A percentile compares a stretch with the other conserved stretches of the same genome.
Conservation (phyloP, 2,329 filamentous ascomycete genomes). For the Chrysoporthe deuterocubensis region DNA sequence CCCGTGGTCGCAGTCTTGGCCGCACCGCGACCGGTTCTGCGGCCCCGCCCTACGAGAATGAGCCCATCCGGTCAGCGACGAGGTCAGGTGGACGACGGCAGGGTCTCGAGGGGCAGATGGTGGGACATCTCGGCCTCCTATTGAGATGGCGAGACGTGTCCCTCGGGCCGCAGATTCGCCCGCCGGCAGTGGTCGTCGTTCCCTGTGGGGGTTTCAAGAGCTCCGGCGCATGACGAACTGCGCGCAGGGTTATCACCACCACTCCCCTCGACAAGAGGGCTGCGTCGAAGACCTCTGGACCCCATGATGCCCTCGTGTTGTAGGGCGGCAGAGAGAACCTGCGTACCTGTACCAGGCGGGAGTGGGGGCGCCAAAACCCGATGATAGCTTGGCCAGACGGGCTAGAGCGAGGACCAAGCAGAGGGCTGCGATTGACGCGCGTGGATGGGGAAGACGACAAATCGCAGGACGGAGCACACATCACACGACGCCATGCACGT, state of each 20-base stretch:
- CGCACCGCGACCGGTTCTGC: background rate
- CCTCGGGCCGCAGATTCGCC: background rate
- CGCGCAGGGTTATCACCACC: background rate
- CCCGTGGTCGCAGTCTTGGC: background rate
- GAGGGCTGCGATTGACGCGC: background rate
- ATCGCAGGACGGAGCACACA: background rate
- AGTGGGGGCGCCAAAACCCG: background rate
- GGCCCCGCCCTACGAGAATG: background rate
- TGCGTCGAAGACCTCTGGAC: background rate
- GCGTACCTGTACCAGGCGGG: background rate
- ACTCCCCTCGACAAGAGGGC: background rate
- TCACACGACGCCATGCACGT: background rate
- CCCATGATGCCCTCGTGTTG: background rate
- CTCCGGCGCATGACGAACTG: background rate
- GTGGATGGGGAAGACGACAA: background rate
- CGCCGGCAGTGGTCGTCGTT: background rate
- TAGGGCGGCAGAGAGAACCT: background rate
- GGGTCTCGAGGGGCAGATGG: background rate
- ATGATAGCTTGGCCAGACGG: background rate
- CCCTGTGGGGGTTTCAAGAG: background rate
- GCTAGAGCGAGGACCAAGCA: background rate
- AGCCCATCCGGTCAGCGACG: background rate
- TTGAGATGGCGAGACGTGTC: constrained; percentile 7
- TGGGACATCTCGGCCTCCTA: background rate
- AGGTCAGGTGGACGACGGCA: background rate